Evolutionary conservation across 1,139 yeast species (phyloP), one percentile per base, ranked within the genome.

Genomic region (Geotrichum siamense): DNA sequence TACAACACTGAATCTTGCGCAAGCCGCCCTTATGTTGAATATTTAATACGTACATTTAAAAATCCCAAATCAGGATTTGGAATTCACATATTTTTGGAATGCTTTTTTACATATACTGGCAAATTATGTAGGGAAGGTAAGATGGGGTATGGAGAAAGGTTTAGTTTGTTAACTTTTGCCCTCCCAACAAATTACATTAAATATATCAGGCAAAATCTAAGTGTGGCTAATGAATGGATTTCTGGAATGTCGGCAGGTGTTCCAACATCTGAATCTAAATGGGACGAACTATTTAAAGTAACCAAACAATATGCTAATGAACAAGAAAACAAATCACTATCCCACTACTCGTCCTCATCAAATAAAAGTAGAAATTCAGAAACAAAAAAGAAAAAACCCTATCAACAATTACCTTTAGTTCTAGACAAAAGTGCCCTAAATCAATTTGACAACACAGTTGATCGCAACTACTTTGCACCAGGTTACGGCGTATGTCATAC

Each of bases 11-110:
- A 44, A 25, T 29, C 47, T 2, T n/a, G n/a, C n/a, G 43, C 25
- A 9, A 43, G 47, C 9, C 27, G 39, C 1, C 38, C 37, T 5
- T 44, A 44, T 28, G 44, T 44, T 15, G 32, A 36, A 15, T 39
- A 44, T 36, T 27, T 44, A 13, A 44, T 44, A 6, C 39, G 36
- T 15, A 44, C 47, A 3, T 44, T 44, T 23, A 30, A 44, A 13
- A 43, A 37, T 29, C 12, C 30, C 10, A 34, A 40, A 13, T 29
- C 44, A 10, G 47, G 41, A 13, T 44, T 44, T 34, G 42, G 42
- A 17, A 39, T 44, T 21, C 41, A 39, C 17, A 40, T 44, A n/a
- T 44, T 44, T 20, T 26, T 44, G 13, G 47, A 44, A 23, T 44
- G 47, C 27, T 44, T 26, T 27, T 44, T 44, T 19, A 35, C 47